A percentile compares a stretch with the other conserved stretches of the same genome.
Evolutionary conservation across 306 rosid species (phyloP).

Genomic region (Dalbergia oliveri): DNA sequence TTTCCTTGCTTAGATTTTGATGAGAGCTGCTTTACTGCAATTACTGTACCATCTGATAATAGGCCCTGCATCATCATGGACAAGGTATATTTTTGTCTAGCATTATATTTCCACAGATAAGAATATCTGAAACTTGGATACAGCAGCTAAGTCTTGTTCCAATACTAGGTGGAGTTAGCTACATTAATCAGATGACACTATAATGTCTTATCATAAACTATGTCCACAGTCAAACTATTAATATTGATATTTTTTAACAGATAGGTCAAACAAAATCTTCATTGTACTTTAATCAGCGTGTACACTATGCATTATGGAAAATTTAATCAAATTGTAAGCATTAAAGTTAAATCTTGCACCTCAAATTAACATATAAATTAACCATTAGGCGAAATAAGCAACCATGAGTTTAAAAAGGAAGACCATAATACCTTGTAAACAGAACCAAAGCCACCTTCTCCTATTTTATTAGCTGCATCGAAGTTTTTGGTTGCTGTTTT

Average conservation of each 20-base stretch:
- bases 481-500: conserved; percentile 87
- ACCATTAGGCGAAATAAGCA: background rate
- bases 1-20: conserved; percentile 97
- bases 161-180: too few species aligned
- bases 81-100: conserved; percentile 25
- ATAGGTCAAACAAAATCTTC: background rate
- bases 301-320: background rate
- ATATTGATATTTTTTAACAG: too few species aligned
- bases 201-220: too few species aligned
- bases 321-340: background rate
- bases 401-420: conserved; percentile 13
- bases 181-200: too few species aligned
- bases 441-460: conserved; percentile 96
- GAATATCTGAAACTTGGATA: background rate
- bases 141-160: too few species aligned
- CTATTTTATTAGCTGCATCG: conserved; percentile 76
- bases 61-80: conserved; percentile 70
- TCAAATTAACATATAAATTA: conserved; percentile 21
- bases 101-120: conserved; percentile 28
- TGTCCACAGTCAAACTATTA: too few species aligned
- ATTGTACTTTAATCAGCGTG: background rate
- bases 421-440: conserved; percentile 79
- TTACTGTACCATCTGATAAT: conserved; percentile 80
- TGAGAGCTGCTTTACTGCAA: conserved; percentile 94
- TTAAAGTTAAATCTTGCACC: conserved; percentile 1